Conservation (phyloP, 371 early-diverging fungal genomes). For the Mortierella sp. region DNA sequence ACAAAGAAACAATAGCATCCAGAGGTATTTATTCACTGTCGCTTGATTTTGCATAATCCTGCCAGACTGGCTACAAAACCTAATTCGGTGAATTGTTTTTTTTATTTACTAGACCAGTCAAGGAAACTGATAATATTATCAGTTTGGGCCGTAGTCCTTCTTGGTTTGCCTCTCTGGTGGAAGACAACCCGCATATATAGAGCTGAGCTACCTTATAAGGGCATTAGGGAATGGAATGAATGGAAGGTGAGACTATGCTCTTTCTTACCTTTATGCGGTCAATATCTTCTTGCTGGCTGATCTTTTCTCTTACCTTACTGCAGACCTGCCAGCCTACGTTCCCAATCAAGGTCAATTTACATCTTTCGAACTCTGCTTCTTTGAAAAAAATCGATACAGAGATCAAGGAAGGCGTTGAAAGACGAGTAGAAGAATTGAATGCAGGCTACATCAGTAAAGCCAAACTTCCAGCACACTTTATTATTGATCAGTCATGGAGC, state of each 20-base stretch:
- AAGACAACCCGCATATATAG: conserved; percentile 91
- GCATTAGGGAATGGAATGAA: conserved; percentile 73
- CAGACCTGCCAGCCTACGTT: conserved; percentile 45
- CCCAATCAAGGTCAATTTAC: conserved; percentile 35
- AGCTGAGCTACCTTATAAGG: conserved; percentile 81
- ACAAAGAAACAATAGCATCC: conserved; percentile 20
- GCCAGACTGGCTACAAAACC: neutral
- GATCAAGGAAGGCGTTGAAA: conserved; percentile 7
- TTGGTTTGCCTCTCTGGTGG: conserved; percentile 94
- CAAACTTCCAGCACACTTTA: neutral
- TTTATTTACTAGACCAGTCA: conserved; percentile 33
- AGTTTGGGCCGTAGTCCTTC: conserved; percentile 73
- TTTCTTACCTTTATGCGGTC: neutral
- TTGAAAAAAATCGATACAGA: neutral
- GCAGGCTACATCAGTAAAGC: neutral
- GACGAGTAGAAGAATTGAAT: conserved; percentile 12
- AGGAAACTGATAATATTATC: conserved; percentile 64
- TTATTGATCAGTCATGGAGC: conserved; percentile 25
- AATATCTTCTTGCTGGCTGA: conserved; percentile 4
- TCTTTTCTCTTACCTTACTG: conserved; percentile 15
- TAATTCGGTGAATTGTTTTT: neutral
- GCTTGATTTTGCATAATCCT: neutral
- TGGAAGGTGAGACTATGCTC: conserved; percentile 58
- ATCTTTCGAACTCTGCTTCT: conserved; percentile 17
- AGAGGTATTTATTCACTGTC: conserved; percentile 4